Evolutionary conservation across 225 moss, liverwort and hornwort species (phyloP), one percentile per base, ranked within the genome.

Genomic region (Sphagnum tenellum): DNA sequence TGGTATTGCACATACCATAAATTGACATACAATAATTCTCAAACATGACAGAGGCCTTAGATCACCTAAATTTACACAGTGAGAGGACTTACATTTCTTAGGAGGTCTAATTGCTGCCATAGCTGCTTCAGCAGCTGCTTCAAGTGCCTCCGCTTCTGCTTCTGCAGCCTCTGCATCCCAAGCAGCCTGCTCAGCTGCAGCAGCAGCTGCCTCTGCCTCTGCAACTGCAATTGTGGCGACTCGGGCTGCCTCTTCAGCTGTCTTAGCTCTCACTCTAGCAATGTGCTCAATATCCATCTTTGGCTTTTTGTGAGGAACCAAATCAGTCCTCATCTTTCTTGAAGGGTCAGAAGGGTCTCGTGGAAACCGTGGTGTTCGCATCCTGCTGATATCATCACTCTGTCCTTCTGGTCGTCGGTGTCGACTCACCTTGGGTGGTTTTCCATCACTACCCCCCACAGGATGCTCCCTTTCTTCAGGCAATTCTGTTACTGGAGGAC

Each of bases 121-220:
- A 49, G 92, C 96, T 49, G 89, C 87, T 71, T 93, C 92, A n/a
- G 92, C 92, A 60, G 98, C 93, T 65, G 89, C 90, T 88, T 98
- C 93, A 4, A 90, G 85, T 55, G 93, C 93, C 72, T 98, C 98
- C 2, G 98, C 98, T 70, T 93, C 98, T 0, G 90, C 90, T 77
- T 98, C 98, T 55, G 98, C 98, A 49, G 78, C 77, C 77, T 98
- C 98, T 48, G 98, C 98, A 66, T 89, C 98, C 53, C 89, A 81
- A 48, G 98, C 98, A 44, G 98, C 98, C 69, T 90, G 82, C 74
- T 98, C 98, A 14, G 98, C 98, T 29, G 93, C 93, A 10, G 89
- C 89, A 5, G 98, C 98, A 3, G 98, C 96, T 48, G 87, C 81
- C 80, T 98, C 98, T 45, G 98, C 98, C 73, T 98, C 98, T 10